phyloP scores from a whole-genome alignment of 768 basidiomycete species.

The Serendipita sp. region DNA sequence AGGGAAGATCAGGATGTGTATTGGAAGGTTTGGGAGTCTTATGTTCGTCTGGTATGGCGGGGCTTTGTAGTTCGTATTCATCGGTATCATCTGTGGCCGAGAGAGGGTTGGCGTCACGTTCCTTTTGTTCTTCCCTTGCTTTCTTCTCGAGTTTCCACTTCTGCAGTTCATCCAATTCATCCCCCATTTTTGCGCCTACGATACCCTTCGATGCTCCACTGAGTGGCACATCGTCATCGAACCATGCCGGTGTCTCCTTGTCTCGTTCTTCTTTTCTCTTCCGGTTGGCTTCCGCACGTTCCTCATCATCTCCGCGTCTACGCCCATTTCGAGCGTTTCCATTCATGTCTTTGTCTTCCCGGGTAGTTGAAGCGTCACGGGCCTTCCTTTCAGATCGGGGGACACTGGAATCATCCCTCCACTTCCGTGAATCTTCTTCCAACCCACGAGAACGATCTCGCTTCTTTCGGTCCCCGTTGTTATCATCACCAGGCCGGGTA shows the following conservation, averaged over 20 bases:
- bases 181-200: not conserved
- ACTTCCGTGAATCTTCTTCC: not conserved
- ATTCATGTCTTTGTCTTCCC: not conserved
- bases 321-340: not conserved
- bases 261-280: not conserved
- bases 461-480: not conserved
- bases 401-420: not conserved
- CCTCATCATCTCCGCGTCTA: constrained; percentile 1
- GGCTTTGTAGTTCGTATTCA: not conserved
- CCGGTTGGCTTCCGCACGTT: not conserved
- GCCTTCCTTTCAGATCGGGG: not conserved
- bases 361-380: not conserved
- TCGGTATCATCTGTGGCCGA: not conserved
- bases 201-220: not conserved
- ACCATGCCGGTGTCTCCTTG: constrained; percentile 3
- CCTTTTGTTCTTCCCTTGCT: not conserved
- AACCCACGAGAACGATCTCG: not conserved
- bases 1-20: not conserved
- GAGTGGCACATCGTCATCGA: not conserved
- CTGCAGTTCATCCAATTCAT: constrained; percentile 1
- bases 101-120: not conserved
- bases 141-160: constrained; percentile 5
- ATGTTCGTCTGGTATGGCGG: not conserved
- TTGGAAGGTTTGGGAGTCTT: constrained; percentile 1
- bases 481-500: not conserved